Evolutionary conservation across 2,329 filamentous ascomycete species (phyloP), one percentile per base, ranked within the genome.

Genomic region (Colletotrichum gigasporum): DNA sequence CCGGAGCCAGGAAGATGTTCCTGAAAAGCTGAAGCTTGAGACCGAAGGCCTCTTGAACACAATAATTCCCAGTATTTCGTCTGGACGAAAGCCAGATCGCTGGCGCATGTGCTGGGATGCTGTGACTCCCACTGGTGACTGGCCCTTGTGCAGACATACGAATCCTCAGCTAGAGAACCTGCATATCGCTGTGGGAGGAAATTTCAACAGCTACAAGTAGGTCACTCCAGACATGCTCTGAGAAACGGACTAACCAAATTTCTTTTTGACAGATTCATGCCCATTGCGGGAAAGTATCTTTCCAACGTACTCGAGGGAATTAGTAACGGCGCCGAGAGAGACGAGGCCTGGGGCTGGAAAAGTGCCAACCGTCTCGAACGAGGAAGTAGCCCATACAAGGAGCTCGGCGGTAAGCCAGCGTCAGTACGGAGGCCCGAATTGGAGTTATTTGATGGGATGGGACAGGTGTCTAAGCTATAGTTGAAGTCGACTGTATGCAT

Each of bases 31-130:
- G 11, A 50, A 63, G 28, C 4, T 6, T 4, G 22, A 57, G 35
- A 32, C 35, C 3, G 12, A 37, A 6, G 10, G 12, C 2, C 35
- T 57, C 2, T 11, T 57, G n/a, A 34, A 16, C 5, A n/a, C 11
- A 12, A 57, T 57, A 22, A 44, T 57, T 2, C 59, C 59, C 5
- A 12, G 18, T 3, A 41, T 63, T 30, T 11, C 22, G 3, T 16
- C 4, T 4, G 9, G 10, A 9, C 44, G 53, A 9, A 37, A 10
- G 2, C 52, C 52, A 8, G 35, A 44, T 18, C 42, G 37, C 34
- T 63, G 52, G 52, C 44, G 59, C 5, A 26, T 48, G 7, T 63
- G 59, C 18, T 63, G 59, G 59, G 59, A 63, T 30, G 52, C 59
- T 5, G 26, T 14, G 11, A 63, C 44, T 2, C 59, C 59, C 3